A percentile compares a stretch with the other conserved stretches of the same genome.
Conservation (phyloP, 768 basidiomycete species). For the Mycena indigotica region DNA sequence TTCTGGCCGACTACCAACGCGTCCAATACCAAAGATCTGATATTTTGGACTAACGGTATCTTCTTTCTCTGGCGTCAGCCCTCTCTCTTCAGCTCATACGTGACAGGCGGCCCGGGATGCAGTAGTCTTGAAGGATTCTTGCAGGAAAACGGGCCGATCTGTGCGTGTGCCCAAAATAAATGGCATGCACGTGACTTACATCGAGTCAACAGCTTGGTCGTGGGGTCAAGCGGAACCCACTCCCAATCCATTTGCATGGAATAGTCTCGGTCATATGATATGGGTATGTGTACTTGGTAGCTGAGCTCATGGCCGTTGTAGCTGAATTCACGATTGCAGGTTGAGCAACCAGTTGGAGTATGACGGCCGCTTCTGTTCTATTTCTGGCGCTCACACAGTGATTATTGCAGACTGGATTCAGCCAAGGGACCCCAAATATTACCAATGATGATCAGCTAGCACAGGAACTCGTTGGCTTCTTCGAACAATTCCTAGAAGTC, state of each 20-base stretch:
- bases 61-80: neutral
- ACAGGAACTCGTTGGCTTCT: constrained; percentile 50
- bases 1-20: constrained; percentile 70
- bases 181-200: neutral
- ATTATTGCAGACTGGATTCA: constrained; percentile 58
- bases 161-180: constrained; percentile 32
- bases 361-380: neutral
- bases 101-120: constrained; percentile 67
- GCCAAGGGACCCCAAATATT: constrained; percentile 64
- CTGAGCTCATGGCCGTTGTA: too few relatives aligned
- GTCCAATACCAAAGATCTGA: constrained; percentile 58
- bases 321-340: constrained; percentile 1
- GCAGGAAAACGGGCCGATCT: constrained; percentile 67
- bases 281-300: constrained; percentile 37
- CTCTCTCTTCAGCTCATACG: constrained; percentile 27
- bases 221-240: constrained; percentile 49
- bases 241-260: constrained; percentile 67
- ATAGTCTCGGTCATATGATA: constrained; percentile 64
- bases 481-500: constrained; percentile 66
- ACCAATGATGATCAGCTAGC: constrained; percentile 63
- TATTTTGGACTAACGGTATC: constrained; percentile 61
- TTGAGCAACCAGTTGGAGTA: constrained; percentile 73
- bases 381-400: neutral
- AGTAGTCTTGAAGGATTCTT: constrained; percentile 67
- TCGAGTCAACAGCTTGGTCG: constrained; percentile 40